Base-by-base conservation (phyloP, 176 grass and related monocot species). In the Oryza meridionalis region DNA sequence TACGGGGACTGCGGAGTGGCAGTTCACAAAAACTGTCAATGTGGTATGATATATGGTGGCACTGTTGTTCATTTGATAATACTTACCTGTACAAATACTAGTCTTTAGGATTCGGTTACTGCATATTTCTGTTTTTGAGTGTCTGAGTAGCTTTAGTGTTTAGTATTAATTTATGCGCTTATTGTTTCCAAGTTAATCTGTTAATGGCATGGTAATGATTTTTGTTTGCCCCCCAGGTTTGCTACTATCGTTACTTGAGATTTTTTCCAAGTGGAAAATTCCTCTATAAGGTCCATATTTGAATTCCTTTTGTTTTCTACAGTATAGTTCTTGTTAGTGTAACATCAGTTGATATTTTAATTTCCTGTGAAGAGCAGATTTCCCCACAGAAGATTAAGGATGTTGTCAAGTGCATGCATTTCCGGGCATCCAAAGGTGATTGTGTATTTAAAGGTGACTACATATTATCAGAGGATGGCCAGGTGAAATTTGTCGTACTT, bases 381-480 rank as follows among this genome's bases (percentile, higher is more conserved):
- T 95, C 96, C 75, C 90, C 96, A 50, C 85, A 92, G 82, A 98
- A 80, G 83, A 71, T 98, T 82, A 98, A 90, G 88, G 93, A 95
- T 82, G 96, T 86, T 26, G 91, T 90, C n/a, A 95, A 98, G 76
- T 95, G 80, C 89, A 98, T 98, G 91, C 89, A 98, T 87, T 86
- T 97, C 76, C 89, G 87, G 66, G 88, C 96, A 85, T 89, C 89
- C 61, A 98, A 98, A 86, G 43, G 69, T 44, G 91, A 98, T 75
- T 88, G 85, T 87, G 96, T 98, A 59, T 98, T 98, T 69, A 95
- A 92, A 89, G 93, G 96, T 7, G 93, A 98, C 77, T 98, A 91
- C 75, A 70, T 70, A 43, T 85, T 98, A 26, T 77, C 82, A 83
- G 89, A 88, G 55, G 87, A 94, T 86, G 78, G 77, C 19, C 91